Evolutionary conservation across 2,329 filamentous ascomycete genomes (phyloP).

Genomic region (Beauveria bassiana): DNA sequence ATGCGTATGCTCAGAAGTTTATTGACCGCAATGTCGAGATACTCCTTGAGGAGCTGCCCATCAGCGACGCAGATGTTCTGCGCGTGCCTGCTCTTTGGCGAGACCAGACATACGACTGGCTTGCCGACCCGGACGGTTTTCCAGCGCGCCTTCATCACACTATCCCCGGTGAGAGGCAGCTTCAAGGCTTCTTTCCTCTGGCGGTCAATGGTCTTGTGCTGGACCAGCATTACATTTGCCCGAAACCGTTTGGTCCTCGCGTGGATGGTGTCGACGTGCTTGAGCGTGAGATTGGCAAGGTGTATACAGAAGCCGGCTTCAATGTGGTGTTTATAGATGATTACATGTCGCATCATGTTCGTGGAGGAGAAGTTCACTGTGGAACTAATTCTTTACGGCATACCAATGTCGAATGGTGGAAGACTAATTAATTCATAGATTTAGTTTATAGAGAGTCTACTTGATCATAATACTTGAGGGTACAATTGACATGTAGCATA

Average conservation of each 20-base stretch:
- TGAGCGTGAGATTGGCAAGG: background rate
- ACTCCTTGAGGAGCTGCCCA: slow-evolving; percentile 9
- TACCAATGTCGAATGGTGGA: slow-evolving; percentile 16
- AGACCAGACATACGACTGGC: slow-evolving; percentile 7
- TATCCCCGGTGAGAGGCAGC: background rate
- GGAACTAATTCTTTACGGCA: slow-evolving; percentile 18
- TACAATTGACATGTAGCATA: too few species aligned
- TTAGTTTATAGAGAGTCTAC: too few species aligned
- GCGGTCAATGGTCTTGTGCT: slow-evolving; percentile 14
- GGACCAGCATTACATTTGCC: slow-evolving; percentile 14
- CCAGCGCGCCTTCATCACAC: background rate
- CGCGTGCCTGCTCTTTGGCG: slow-evolving; percentile 9
- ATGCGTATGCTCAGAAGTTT: slow-evolving; percentile 12
- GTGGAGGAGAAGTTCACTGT: slow-evolving; percentile 19
- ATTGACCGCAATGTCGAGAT: slow-evolving; percentile 8
- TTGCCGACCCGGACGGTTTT: background rate
- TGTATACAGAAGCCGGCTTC: slow-evolving; percentile 15
- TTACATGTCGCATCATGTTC: slow-evolving; percentile 18
- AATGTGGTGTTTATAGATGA: slow-evolving; percentile 17
- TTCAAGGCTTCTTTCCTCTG: slow-evolving; percentile 11
- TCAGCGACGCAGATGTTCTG: slow-evolving; percentile 6
- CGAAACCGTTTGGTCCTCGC: slow-evolving; percentile 18
- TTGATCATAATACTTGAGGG: too few species aligned
- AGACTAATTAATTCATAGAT: background rate
- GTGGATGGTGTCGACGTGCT: slow-evolving; percentile 18